Percentiles rank a stretch among this genome's conserved stretches.
Conservation (phyloP, 805 yeast genomes). For the Kazachstania bromeliacearum region DNA sequence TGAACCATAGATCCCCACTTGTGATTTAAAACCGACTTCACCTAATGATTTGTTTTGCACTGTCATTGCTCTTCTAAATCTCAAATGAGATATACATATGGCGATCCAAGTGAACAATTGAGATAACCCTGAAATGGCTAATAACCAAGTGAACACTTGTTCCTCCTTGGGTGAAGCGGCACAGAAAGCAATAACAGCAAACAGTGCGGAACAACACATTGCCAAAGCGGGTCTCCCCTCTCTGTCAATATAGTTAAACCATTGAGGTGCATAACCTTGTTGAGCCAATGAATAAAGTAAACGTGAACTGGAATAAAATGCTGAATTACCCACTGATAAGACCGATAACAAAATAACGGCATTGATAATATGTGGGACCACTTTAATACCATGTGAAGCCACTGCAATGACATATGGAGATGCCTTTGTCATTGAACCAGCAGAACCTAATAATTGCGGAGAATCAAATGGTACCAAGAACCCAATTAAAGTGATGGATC, state of each 20-base stretch:
- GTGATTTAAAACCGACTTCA: conserved; percentile 47
- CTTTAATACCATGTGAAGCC: conserved; percentile 43
- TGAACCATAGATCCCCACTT: conserved; percentile 45
- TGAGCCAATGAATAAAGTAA: conserved; percentile 46
- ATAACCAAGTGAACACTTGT: conserved; percentile 54
- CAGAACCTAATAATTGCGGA: conserved; percentile 38
- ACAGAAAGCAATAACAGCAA: conserved; percentile 57
- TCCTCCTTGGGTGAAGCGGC: conserved; percentile 52
- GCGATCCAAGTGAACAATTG: conserved; percentile 56
- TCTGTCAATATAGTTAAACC: conserved; percentile 50
- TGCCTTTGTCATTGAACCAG: conserved; percentile 42
- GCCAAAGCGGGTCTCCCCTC: conserved; percentile 46
- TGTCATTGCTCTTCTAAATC: conserved; percentile 50
- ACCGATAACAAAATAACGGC: conserved; percentile 59
- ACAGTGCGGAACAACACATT: conserved; percentile 32
- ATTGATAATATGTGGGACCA: conserved; percentile 53
- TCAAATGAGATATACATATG: conserved; percentile 46
- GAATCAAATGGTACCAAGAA: conserved; percentile 53
- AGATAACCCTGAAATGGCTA: conserved; percentile 53
- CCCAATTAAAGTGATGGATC: conserved; percentile 45
- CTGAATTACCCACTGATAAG: conserved; percentile 48
- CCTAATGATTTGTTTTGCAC: conserved; percentile 42
- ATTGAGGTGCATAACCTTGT: conserved; percentile 52
- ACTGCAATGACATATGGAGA: conserved; percentile 75
- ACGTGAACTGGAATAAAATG: conserved; percentile 41